These are phyloP conservation scores for Globisporangium nodosum DNA, from an alignment of 352 stramenopile genomes.

Conservation along the genomic window DNA sequence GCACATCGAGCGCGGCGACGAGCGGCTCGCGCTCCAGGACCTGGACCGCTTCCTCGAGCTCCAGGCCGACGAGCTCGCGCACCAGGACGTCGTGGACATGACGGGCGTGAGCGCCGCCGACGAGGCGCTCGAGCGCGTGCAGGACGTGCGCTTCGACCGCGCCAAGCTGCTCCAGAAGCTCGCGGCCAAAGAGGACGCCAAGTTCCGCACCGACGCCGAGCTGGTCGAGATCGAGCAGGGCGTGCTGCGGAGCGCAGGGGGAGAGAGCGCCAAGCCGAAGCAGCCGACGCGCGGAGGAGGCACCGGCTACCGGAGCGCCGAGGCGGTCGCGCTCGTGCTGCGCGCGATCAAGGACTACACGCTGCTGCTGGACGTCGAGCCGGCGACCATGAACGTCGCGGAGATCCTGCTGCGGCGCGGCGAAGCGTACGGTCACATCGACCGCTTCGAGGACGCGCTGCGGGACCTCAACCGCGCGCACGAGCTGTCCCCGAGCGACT, in stretches of 20 bases:
- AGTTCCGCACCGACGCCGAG: conserved; percentile 38
- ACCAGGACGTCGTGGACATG: conserved; percentile 16
- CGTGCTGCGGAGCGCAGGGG: background rate
- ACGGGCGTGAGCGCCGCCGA: background rate
- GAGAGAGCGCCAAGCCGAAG: conserved; percentile 1
- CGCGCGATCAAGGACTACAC: conserved; percentile 63
- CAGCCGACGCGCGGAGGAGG: conserved; percentile 11
- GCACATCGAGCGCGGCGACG: conserved; percentile 40
- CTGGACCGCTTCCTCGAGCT: conserved; percentile 70
- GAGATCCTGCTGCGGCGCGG: conserved; percentile 43
- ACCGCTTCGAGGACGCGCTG: conserved; percentile 45
- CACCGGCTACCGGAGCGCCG: conserved; percentile 26
- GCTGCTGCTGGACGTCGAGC: conserved; percentile 37
- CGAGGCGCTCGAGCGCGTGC: conserved; percentile 20
- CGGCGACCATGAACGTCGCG: conserved; percentile 17
- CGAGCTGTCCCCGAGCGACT: conserved; percentile 43
- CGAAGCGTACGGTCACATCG: conserved; percentile 39
- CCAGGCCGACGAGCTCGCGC: conserved; percentile 43
- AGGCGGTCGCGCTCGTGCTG: conserved; percentile 32
- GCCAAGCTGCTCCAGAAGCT: conserved; percentile 50
- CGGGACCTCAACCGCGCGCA: conserved; percentile 44
- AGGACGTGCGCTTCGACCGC: conserved; percentile 58
- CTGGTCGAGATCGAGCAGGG: conserved; percentile 46
- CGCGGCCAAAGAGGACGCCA: conserved; percentile 40
- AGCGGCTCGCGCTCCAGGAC: conserved; percentile 38